A percentile compares a stretch with the other conserved stretches of the same genome.
phyloP scores from a whole-genome alignment of 352 stramenopile species.

The Globisporangium abappressorium region DNA sequence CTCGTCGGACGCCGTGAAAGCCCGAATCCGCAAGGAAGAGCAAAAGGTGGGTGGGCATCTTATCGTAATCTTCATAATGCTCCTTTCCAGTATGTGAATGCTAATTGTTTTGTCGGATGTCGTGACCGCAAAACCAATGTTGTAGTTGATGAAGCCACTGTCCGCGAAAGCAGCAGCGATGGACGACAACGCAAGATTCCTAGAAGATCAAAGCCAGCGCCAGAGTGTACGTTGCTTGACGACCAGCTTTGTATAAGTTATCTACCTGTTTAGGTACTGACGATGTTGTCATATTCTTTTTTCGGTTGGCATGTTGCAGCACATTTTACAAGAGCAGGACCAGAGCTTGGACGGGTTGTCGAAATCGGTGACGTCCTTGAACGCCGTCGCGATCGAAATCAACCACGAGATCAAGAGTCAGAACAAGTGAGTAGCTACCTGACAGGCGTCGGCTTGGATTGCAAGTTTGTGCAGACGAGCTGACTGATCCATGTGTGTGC shows the following conservation, averaged over 20 bases:
- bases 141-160: constrained; percentile 44
- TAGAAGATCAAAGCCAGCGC: constrained; percentile 52
- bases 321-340: constrained; percentile 74
- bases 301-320: no score
- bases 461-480: not conserved
- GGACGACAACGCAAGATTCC: constrained; percentile 55
- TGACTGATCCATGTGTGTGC: not conserved
- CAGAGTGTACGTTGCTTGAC: constrained; percentile 35
- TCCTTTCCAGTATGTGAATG: not conserved
- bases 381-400: constrained; percentile 70
- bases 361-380: constrained; percentile 49
- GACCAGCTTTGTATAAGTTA: not conserved
- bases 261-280: not conserved
- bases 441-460: not conserved
- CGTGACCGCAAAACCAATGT: no score
- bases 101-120: not conserved
- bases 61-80: not conserved
- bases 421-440: constrained; percentile 50
- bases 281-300: no score
- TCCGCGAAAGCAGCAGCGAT: constrained; percentile 14
- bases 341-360: constrained; percentile 53
- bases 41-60: constrained; percentile 37
- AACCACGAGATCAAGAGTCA: constrained; percentile 67
- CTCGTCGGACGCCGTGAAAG: constrained; percentile 55
- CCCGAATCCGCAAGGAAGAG: constrained; percentile 57